Percentiles rank a stretch among this genome's conserved stretches.
Evolutionary conservation across 2,329 filamentous ascomycete species (phyloP).

Genomic region (Cladorrhinum sp.): DNA sequence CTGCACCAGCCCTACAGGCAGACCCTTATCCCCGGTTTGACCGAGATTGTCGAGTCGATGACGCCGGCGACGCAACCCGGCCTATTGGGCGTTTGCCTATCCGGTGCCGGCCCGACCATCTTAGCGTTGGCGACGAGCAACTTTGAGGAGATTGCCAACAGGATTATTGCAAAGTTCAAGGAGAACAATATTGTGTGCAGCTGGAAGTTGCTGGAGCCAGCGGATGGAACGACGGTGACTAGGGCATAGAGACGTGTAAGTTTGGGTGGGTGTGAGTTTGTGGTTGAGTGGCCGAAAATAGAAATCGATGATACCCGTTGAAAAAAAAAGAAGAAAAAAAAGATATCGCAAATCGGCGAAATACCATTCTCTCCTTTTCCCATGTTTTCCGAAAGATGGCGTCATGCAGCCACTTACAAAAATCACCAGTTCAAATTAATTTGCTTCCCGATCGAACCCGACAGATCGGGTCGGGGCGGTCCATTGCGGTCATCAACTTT

Average conservation of each 20-base stretch:
- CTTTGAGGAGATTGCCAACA: conserved; percentile 80
- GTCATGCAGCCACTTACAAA: background rate
- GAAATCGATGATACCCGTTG: conserved; percentile 23
- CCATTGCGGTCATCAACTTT: background rate
- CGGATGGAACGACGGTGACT: conserved; percentile 60
- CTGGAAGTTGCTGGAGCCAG: conserved; percentile 86
- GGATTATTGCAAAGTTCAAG: conserved; percentile 72
- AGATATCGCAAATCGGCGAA: background rate
- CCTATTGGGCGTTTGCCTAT: conserved; percentile 89
- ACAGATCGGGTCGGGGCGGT: background rate
- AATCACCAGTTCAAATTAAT: background rate
- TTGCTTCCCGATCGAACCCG: background rate
- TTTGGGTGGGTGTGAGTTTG: background rate
- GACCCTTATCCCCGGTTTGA: conserved; percentile 84
- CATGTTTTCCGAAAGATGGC: background rate
- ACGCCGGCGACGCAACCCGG: conserved; percentile 84
- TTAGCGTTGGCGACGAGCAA: conserved; percentile 86
- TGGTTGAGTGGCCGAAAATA: background rate
- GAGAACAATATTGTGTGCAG: conserved; percentile 71
- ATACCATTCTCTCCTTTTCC: background rate
- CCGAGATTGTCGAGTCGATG: conserved; percentile 86
- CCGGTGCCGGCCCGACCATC: conserved; percentile 92
- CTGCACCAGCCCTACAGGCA: conserved; percentile 96
- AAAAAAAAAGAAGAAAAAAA: background rate
- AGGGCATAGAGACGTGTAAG: conserved; percentile 14